Conservation (phyloP, 306 rosid species). For the Astragalus membranaceus region DNA sequence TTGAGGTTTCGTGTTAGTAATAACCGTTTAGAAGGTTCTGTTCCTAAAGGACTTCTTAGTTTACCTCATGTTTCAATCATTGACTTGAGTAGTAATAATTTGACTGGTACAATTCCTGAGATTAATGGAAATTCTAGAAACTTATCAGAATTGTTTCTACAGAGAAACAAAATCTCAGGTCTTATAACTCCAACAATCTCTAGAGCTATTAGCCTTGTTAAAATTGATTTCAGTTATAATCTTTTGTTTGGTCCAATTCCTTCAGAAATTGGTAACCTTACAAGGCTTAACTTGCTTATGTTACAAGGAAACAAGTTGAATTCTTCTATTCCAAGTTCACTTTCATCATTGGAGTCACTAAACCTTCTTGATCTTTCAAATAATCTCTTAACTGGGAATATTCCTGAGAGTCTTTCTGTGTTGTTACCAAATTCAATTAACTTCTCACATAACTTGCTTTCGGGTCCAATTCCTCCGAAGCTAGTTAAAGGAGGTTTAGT, state of each 20-base stretch:
- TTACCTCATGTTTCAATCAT: conserved; percentile 76
- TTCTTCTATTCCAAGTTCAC: conserved; percentile 68
- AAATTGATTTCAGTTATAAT: conserved; percentile 83
- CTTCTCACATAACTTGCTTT: conserved; percentile 71
- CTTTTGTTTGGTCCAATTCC: conserved; percentile 77
- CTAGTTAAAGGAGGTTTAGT: conserved; percentile 72
- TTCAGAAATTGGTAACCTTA: conserved; percentile 63
- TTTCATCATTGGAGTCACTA: conserved; percentile 57
- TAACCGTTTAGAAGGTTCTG: conserved; percentile 57
- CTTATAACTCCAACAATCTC: conserved; percentile 64
- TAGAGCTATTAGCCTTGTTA: conserved; percentile 53
- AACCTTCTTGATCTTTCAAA: conserved; percentile 93
- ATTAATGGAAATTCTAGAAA: conserved; percentile 53
- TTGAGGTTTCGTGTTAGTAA: conserved; percentile 74
- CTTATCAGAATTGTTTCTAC: conserved; percentile 77
- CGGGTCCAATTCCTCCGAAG: conserved; percentile 77
- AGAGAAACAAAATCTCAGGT: conserved; percentile 73
- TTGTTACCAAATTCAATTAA: conserved; percentile 81
- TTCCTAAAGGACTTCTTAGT: conserved; percentile 61
- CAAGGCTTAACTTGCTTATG: conserved; percentile 63
- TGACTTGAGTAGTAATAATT: conserved; percentile 61
- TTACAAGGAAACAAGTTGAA: conserved; percentile 72
- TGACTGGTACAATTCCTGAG: conserved; percentile 55
- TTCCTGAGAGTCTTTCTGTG: conserved; percentile 73
- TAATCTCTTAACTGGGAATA: conserved; percentile 67